Conservation (phyloP, 2,329 filamentous ascomycete genomes). For the Hypoxylon sp. region DNA sequence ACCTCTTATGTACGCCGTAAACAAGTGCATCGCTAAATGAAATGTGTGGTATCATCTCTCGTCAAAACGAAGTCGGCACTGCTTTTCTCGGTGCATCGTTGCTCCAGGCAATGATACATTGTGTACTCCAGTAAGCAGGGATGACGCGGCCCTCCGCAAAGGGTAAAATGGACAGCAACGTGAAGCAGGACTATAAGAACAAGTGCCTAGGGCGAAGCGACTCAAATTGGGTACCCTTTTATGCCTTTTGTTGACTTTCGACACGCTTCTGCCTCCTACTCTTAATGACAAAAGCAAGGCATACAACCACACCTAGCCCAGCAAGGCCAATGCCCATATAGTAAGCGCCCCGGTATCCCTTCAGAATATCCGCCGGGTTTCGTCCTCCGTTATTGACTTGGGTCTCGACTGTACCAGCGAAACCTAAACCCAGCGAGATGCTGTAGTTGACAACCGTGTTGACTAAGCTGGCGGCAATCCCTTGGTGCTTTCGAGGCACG, state of each 20-base stretch:
- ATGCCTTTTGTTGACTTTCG: constrained; percentile 16
- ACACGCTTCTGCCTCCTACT: constrained; percentile 23
- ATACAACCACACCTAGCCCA: constrained; percentile 43
- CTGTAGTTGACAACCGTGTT: constrained; percentile 72
- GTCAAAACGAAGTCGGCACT: neutral
- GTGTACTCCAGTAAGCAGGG: neutral
- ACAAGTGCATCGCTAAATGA: constrained; percentile 12
- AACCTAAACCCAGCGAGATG: constrained; percentile 68
- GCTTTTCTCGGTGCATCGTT: neutral
- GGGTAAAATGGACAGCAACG: neutral
- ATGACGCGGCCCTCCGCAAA: constrained; percentile 16
- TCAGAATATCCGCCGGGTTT: constrained; percentile 41
- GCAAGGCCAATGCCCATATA: constrained; percentile 51
- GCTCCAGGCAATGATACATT: neutral
- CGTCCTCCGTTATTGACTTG: constrained; percentile 46
- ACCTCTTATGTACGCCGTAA: neutral
- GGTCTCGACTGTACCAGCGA: constrained; percentile 63
- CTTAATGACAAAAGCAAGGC: constrained; percentile 45
- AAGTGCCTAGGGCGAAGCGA: neutral
- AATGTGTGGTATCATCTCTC: constrained; percentile 22
- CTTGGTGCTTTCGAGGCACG: constrained; percentile 53
- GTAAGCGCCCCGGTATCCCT: constrained; percentile 48
- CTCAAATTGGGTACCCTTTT: neutral
- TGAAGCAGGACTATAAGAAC: constrained; percentile 1
- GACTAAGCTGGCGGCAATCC: constrained; percentile 61